Evolutionary conservation across 169 alveolate genomes (phyloP), one percentile per base, ranked within the genome.

Genomic region (Plasmodium vivax): DNA sequence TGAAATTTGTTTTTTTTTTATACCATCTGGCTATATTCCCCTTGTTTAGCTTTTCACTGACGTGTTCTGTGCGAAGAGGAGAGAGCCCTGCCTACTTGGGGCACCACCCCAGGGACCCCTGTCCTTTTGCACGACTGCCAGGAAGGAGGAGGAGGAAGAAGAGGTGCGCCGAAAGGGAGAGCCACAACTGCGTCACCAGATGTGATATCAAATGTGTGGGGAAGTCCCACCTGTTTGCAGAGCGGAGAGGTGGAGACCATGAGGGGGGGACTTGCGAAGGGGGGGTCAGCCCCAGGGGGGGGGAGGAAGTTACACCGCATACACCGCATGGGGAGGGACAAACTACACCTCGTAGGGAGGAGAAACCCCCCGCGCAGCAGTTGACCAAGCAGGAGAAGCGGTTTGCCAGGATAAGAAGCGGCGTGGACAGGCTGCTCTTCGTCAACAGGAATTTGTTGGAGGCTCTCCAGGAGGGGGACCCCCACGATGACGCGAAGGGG

Each of bases 341-440:
- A n/a, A n/a, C n/a, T n/a, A n/a, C n/a, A n/a, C 3, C 16, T 6
- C 62, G 4, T 23, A 51, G n/a, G 23, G 14, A 12, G 62, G 62
- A 8, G 19, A 23, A 51, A 51, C 23, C 3, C 27, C 3, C 1
- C 23, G 9, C 16, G 19, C 41, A 79, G 16, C 41, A 51, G n/a
- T 2, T 58, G 43, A 27, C 7, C 45, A 74, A 9, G 2, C 71
- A 45, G 54, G 73, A 84, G 75, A 71, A 41, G 30, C 9, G 73
- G 30, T 30, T 47, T n/a, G 43, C 56, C 7, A 54, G 5, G 41
- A 41, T 87, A 54, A 23, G 71, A 32, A 79, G 30, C 8, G 83
- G 92, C 1, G 83, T 90, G 23, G 83, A 90, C 51, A 90, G 51
- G 12, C 36, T 90, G 32, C 36, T 90, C 12, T 90, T 81, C 72